These are phyloP conservation scores for Domatiomyces globalis DNA, from an alignment of 2,329 filamentous ascomycete genomes.

Conservation along the genomic window DNA sequence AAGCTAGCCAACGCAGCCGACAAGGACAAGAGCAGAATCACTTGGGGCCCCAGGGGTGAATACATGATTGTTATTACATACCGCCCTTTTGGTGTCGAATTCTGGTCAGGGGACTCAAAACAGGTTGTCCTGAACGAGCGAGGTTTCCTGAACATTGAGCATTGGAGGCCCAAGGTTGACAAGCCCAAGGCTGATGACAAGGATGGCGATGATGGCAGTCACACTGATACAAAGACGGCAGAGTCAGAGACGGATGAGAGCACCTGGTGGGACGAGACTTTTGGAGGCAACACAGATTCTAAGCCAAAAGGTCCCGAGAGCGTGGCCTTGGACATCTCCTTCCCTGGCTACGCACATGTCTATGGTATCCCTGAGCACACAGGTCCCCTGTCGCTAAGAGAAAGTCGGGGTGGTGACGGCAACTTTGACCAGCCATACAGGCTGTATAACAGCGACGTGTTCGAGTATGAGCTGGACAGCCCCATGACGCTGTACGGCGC, in stretches of 20 bases:
- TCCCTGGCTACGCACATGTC: conserved; percentile 81
- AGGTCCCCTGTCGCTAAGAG: conserved; percentile 71
- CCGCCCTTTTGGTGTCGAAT: conserved; percentile 70
- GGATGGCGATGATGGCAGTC: conserved; percentile 25
- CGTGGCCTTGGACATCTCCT: conserved; percentile 78
- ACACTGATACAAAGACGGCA: conserved; percentile 26
- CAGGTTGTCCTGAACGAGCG: conserved; percentile 82
- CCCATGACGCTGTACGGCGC: conserved; percentile 98
- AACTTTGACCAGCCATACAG: conserved; percentile 83
- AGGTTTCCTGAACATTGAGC: conserved; percentile 85
- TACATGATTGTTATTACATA: conserved; percentile 77
- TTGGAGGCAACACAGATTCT: conserved; percentile 85
- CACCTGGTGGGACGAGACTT: conserved; percentile 96
- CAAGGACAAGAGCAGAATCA: conserved; percentile 48
- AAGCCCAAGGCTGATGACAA: conserved; percentile 31
- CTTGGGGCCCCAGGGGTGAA: conserved; percentile 61
- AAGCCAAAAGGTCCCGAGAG: conserved; percentile 95
- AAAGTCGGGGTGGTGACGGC: conserved; percentile 73
- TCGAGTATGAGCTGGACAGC: conserved; percentile 92
- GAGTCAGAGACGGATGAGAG: conserved; percentile 55
- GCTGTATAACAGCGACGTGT: conserved; percentile 91
- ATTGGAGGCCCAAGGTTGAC: conserved; percentile 83
- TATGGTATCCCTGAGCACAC: conserved; percentile 91
- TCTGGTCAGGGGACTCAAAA: conserved; percentile 64
- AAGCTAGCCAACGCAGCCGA: conserved; percentile 45